Evolutionary conservation across 2,329 filamentous ascomycete genomes (phyloP).

Genomic region (Ophidiomyces ophidiicola): DNA sequence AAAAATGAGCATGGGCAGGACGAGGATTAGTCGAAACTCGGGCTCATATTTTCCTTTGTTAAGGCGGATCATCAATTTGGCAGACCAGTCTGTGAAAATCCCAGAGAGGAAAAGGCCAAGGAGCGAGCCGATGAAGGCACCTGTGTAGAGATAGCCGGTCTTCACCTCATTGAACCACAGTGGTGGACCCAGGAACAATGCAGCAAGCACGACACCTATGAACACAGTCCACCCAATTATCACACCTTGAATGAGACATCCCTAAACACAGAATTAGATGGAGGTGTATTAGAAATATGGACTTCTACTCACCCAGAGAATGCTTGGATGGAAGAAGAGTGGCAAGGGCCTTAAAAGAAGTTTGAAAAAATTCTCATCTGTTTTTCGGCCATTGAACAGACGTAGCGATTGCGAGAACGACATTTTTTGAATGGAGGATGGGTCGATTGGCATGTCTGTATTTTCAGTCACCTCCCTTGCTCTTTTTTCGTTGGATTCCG

Average conservation of each 20-base stretch:
- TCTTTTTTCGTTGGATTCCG: constrained; percentile 10
- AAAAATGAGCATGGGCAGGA: constrained; percentile 68
- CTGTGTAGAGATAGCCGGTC: constrained; percentile 77
- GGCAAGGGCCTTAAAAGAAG: constrained; percentile 63
- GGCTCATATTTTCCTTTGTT: constrained; percentile 83
- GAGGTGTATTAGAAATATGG: constrained; percentile 31
- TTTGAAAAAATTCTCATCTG: constrained; percentile 58
- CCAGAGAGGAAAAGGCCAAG: constrained; percentile 67
- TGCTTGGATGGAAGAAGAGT: constrained; percentile 70
- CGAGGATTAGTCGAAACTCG: constrained; percentile 74
- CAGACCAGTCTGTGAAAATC: constrained; percentile 58
- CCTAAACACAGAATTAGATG: constrained; percentile 21
- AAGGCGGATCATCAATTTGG: constrained; percentile 54
- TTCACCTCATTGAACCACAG: constrained; percentile 70
- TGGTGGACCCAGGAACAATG: constrained; percentile 67
- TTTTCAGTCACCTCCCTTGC: constrained; percentile 7
- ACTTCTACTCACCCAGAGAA: constrained; percentile 60
- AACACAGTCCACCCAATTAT: constrained; percentile 95
- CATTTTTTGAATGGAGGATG: constrained; percentile 35
- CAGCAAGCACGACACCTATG: constrained; percentile 70
- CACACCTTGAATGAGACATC: constrained; percentile 67
- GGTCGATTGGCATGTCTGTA: not conserved
- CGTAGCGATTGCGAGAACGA: constrained; percentile 50
- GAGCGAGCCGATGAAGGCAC: constrained; percentile 72
- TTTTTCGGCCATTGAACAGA: constrained; percentile 71